Evolutionary conservation across 495 filamentous ascomycete species (phyloP), one percentile per base, ranked within the genome.

Genomic region (Tuber borchii): DNA sequence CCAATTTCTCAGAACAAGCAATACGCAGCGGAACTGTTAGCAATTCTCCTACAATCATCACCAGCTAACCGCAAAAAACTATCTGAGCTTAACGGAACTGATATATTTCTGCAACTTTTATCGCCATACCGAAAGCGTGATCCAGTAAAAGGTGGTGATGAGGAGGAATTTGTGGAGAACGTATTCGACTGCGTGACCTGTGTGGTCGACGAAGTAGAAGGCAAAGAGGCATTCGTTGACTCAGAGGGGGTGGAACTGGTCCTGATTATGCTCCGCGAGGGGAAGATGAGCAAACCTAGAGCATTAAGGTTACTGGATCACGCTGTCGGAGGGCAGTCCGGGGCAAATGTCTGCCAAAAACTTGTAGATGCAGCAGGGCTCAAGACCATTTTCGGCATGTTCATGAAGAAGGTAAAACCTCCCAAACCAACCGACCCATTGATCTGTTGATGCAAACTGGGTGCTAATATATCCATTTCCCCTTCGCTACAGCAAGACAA

Each of bases 91-190:
- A 90, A 97, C 74, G 93, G 91, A 31, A 86, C 94, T 9, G 96
- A 99, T 78, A 82, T 87, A 20, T 85, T 97, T 78, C 88, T 98
- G 20, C 93, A 96, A 81, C 86, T 97, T 0, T 88, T 97, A 31
- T 91, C 93, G 51, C 85, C 91, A n/a, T 99, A 98, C 84, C 91
- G 96, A 31, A 93, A 92, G 84, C 89, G 90, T 43, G 95, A 99
- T 80, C 96, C 96, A 0, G 87, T 87, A 39, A 95, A 93, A 81
- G 93, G 93, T 45, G 91, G 91, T 12, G 90, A 95, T 70, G 96
- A 98, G 80, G 93, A 97, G 83, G 96, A 98, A 84, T 97, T 91
- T 83, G 90, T 95, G 71, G 93, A 97, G 83, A 97, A 98, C 77
- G 73, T 97, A 42, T 99, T 98, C 80, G 93, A 95, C 80, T 88